Evolutionary conservation across 768 basidiomycete genomes (phyloP).

Genomic region (Jaapia argillacea): DNA sequence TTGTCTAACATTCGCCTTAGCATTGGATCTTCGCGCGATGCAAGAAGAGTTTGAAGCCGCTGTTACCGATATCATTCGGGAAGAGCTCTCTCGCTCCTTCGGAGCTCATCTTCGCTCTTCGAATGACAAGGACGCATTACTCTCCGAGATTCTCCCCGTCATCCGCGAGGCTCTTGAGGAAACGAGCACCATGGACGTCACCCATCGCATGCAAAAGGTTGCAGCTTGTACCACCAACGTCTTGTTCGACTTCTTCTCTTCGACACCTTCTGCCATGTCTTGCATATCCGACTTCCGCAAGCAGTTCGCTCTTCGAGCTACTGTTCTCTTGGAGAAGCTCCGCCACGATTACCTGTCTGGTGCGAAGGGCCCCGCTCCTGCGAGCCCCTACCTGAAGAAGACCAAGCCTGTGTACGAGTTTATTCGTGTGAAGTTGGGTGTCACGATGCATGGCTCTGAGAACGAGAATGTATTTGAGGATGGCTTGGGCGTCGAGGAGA

Average conservation of each 20-base stretch:
- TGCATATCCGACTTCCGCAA: slow-evolving; percentile 45
- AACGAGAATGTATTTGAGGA: slow-evolving; percentile 52
- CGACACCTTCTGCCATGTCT: slow-evolving; percentile 13
- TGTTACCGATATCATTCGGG: slow-evolving; percentile 34
- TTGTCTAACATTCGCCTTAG: slow-evolving; percentile 16
- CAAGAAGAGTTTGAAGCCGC: slow-evolving; percentile 52
- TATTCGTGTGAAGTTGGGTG: slow-evolving; percentile 59
- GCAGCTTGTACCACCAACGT: slow-evolving; percentile 51
- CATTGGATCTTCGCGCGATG: slow-evolving; percentile 75
- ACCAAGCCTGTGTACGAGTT: slow-evolving; percentile 72
- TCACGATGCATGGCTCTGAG: slow-evolving; percentile 72
- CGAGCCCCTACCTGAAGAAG: slow-evolving; percentile 53
- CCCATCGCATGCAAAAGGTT: slow-evolving; percentile 59
- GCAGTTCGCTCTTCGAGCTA: slow-evolving; percentile 37
- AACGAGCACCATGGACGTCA: slow-evolving; percentile 65
- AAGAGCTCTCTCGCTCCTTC: slow-evolving; percentile 40
- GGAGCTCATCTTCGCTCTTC: slow-evolving; percentile 24
- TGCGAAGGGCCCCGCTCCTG: slow-evolving; percentile 52
- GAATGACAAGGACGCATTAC: slow-evolving; percentile 23
- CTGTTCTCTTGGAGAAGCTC: slow-evolving; percentile 35
- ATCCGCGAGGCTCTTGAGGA: slow-evolving; percentile 48
- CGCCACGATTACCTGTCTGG: slow-evolving; percentile 51
- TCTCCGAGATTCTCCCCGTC: slow-evolving; percentile 26
- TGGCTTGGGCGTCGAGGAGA: slow-evolving; percentile 59
- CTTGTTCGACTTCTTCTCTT: slow-evolving; percentile 50